Conservation (phyloP, 495 filamentous ascomycete genomes). For the Endocarpon pusillum region DNA sequence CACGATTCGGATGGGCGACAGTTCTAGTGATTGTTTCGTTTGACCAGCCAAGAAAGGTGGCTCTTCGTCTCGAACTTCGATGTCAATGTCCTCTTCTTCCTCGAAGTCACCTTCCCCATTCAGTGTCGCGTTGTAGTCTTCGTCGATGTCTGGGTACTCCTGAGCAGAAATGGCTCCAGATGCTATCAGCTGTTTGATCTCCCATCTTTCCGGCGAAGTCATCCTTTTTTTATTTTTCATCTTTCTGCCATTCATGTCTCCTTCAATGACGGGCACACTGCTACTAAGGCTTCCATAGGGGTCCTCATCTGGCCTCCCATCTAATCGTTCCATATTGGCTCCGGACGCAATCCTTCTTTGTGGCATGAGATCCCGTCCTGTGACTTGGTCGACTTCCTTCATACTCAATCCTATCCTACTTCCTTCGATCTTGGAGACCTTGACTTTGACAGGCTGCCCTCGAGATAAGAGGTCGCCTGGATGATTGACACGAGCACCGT, state of each 20-base stretch:
- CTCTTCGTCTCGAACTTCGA: conserved; percentile 90
- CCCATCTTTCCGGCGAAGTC: conserved; percentile 93
- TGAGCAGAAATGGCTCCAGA: conserved; percentile 79
- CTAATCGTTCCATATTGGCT: conserved; percentile 73
- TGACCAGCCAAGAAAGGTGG: conserved; percentile 92
- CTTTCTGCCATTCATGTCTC: conserved; percentile 32
- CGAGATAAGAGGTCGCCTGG: conserved; percentile 71
- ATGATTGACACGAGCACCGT: conserved; percentile 76
- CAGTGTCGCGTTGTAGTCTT: conserved; percentile 78
- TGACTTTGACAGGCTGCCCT: conserved; percentile 80
- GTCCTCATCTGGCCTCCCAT: conserved; percentile 30
- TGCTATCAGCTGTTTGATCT: conserved; percentile 90
- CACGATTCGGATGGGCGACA: conserved; percentile 89
- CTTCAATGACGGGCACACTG: conserved; percentile 49
- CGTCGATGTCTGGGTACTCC: conserved; percentile 88
- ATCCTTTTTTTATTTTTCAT: conserved; percentile 65
- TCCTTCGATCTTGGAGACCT: conserved; percentile 74
- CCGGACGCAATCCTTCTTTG: conserved; percentile 73
- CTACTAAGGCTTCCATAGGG: conserved; percentile 41
- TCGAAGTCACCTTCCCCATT: conserved; percentile 79
- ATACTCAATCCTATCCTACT: conserved; percentile 73
- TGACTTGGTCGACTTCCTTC: conserved; percentile 92
- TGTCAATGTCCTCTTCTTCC: conserved; percentile 92
- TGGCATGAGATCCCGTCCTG: conserved; percentile 69
- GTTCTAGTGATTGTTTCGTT: conserved; percentile 84